Evolutionary conservation across 2,329 filamentous ascomycete species (phyloP).

Genomic region (Scedosporium boydii): DNA sequence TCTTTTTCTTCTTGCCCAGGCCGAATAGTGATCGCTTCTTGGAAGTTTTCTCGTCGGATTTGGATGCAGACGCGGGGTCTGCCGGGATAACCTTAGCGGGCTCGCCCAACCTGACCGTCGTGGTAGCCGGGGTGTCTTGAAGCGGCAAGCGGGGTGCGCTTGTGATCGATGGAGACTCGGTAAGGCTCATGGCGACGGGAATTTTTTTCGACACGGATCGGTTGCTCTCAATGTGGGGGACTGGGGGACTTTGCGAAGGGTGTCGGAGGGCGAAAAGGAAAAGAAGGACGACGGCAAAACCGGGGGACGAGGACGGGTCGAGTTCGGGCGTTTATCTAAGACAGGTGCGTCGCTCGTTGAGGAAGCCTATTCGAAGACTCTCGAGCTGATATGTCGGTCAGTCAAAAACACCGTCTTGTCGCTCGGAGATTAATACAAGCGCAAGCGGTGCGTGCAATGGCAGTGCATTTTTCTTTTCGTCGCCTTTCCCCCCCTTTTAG

Average conservation of each 20-base stretch:
- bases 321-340: neutral
- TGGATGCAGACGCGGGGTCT: neutral
- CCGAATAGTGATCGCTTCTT: conserved; percentile 52
- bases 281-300: neutral
- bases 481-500: neutral
- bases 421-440: neutral
- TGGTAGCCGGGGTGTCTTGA: neutral
- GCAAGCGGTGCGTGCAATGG: neutral
- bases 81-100: neutral
- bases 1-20: conserved; percentile 50
- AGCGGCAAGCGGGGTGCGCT: neutral
- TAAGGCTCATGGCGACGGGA: conserved; percentile 6
- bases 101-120: neutral
- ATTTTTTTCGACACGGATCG: too few species aligned
- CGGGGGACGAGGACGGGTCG: neutral
- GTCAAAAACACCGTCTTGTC: neutral
- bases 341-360: neutral
- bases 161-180: conserved; percentile 9
- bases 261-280: neutral
- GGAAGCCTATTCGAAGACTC: neutral
- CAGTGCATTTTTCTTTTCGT: neutral
- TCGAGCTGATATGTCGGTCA: neutral
- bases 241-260: neutral
- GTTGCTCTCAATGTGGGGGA: too few species aligned
- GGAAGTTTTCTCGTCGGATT: conserved; percentile 16